A percentile compares a stretch with the other conserved stretches of the same genome.
phyloP scores from a whole-genome alignment of 306 rosid species.

The Albizia julibrissin region DNA sequence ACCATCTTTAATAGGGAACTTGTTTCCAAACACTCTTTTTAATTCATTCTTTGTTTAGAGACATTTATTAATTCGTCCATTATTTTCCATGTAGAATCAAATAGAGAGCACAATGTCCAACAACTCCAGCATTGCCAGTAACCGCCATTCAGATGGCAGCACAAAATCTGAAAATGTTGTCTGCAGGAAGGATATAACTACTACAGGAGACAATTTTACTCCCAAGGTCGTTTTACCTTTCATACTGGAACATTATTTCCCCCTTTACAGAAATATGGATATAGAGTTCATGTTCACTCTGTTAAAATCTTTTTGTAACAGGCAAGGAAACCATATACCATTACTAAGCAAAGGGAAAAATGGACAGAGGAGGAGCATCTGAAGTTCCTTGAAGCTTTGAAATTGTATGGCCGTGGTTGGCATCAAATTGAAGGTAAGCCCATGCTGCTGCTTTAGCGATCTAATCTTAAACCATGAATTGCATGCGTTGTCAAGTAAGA shows the following conservation, averaged over 20 bases:
- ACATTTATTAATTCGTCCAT: slow-evolving; percentile 27
- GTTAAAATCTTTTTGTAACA: slow-evolving; percentile 34
- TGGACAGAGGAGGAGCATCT: slow-evolving; percentile 97
- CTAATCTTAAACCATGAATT: background rate
- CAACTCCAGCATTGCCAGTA: slow-evolving; percentile 25
- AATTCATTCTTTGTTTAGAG: background rate
- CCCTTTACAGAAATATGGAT: slow-evolving; percentile 1
- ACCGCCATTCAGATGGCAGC: slow-evolving; percentile 41
- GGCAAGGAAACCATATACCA: slow-evolving; percentile 92
- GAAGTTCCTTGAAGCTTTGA: slow-evolving; percentile 92
- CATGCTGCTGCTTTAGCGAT: slow-evolving; percentile 4
- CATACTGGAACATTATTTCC: background rate
- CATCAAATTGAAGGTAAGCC: slow-evolving; percentile 90
- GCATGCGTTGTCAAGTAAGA: slow-evolving; percentile 21
- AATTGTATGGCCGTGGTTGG: slow-evolving; percentile 96
- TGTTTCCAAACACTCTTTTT: slow-evolving; percentile 3
- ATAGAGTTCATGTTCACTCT: background rate
- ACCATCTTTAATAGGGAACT: slow-evolving; percentile 41
- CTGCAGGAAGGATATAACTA: slow-evolving; percentile 42
- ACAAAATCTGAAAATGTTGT: slow-evolving; percentile 40
- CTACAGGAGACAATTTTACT: slow-evolving; percentile 46
- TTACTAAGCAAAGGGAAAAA: slow-evolving; percentile 91
- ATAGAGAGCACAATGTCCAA: slow-evolving; percentile 48
- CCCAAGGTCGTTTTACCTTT: slow-evolving; percentile 61
- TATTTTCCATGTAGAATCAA: slow-evolving; percentile 51